Conservation (phyloP, 805 yeast genomes). For the Wickerhamiella azymoides region DNA sequence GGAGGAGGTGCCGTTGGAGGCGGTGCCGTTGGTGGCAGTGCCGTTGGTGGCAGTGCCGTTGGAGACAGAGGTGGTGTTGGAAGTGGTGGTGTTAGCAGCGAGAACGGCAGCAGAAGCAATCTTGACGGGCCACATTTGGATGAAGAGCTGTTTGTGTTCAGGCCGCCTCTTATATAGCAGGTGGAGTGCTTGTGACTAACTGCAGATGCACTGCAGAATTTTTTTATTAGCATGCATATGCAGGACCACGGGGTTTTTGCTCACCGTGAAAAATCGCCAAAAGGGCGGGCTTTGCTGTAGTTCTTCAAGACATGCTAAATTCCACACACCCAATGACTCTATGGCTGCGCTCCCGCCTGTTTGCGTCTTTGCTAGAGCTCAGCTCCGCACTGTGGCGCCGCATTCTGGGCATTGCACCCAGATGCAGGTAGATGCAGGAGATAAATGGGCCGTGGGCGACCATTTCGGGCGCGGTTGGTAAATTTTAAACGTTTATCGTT, state of each 20-base stretch:
- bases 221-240: background rate
- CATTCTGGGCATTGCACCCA: no score
- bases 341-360: no score
- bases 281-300: no score
- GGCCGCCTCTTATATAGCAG: background rate
- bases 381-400: no score
- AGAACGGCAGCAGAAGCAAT: constrained; percentile 6
- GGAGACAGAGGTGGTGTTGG: constrained; percentile 2
- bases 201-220: background rate
- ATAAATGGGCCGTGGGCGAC: no score
- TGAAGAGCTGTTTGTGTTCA: background rate
- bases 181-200: background rate
- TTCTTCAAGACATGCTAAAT: no score
- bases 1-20: background rate
- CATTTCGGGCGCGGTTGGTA: no score
- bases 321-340: no score
- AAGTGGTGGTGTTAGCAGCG: constrained; percentile 5
- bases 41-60: background rate
- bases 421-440: no score
- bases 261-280: background rate
- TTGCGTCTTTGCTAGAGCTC: no score
- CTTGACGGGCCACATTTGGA: constrained; percentile 7
- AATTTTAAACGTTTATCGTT: no score
- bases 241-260: background rate
- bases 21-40: background rate